Base-by-base conservation (phyloP, 345 rosid species). In the Microthlaspi erraticum region DNA sequence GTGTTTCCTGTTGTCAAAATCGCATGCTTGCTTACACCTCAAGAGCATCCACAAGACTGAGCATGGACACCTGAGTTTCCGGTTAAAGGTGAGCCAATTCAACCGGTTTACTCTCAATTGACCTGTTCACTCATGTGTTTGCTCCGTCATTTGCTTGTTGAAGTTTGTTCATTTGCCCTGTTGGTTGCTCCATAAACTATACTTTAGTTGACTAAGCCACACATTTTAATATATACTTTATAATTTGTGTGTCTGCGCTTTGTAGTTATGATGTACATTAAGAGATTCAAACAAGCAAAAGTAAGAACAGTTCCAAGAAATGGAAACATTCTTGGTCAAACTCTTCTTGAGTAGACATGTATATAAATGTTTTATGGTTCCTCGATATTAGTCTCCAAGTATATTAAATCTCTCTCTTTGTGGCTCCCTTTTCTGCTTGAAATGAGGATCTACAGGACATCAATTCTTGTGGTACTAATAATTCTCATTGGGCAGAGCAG, bases 251-350 rank as follows among this genome's bases (percentile, higher is more conserved):
- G 64, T 37, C n/a, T n/a, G 33, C 3, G 41, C 60, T 32, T 32
- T 32, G 14, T 26, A 14, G 36, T 42, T 20, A 23, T 51, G 38
- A 65, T n/a, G 11, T 20, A 65, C 14, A 9, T 53, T 41, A 12
- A 8, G 53, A 41, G 32, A 53, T 53, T 52, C 38, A 50, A 50
- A 52, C 71, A 52, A 26, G 60, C 29, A 23, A 66, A 38, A 52
- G 38, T 26, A 31, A 11, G 69, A 64, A 64, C 34, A 13, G 13
- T 64, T 64, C 58, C 20, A 20, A 36, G 57, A 8, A 20, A 23
- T 20, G 5, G 72, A 55, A 67, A 54, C 66, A 48, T 59, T 55
- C 63, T 55, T 55, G 54, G 63, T 67, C 63, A 55, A 56, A 67
- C 20, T 43, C n/a, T 31, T 32, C 10, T 18, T 20, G 6, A 3